Evolutionary conservation across 495 filamentous ascomycete species (phyloP), one percentile per base, ranked within the genome.

Genomic region (Neurospora tetrasperma): DNA sequence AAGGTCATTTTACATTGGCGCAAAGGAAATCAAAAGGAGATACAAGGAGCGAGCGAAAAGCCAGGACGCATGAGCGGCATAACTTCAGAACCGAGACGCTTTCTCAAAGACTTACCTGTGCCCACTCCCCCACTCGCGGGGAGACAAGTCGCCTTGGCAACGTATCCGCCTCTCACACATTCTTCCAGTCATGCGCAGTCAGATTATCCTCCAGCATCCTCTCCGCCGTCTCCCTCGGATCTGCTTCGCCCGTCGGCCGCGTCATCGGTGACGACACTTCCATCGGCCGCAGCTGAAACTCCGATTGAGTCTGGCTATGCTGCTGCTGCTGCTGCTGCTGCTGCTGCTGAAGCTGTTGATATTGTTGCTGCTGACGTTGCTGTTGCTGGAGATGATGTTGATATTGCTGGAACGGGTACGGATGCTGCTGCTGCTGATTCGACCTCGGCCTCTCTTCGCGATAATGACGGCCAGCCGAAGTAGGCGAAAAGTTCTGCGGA

Each of bases 371-470:
- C 20, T 69, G 71, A 8, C 70, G 73, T 41, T 39, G 39, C 5
- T 71, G 76, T 6, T 71, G 71, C 38, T 62, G 76, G 5, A 69
- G 71, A 27, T 70, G 69, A 27, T 78, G 74, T 9, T 73, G 76
- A 23, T 73, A 73, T 0, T 68, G 68, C 11, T 73, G 59, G 14
- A 59, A 70, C 42, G 44, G 44, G 16, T 46, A 70, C 75, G 44
- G 75, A 72, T 70, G 70, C 12, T 75, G 73, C 71, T 72, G 72
- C 16, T 75, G 74, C 31, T 68, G 73, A 44, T 38, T 78, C 68
- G 76, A 80, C 75, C 71, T 80, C 79, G 71, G 78, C 73, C 70
- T 77, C 77, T 83, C 82, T 27, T 77, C 10, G 79, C 82, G 70
- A 78, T 83, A 7, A 72, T 72, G 7, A 76, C 78, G 40, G 76